These are phyloP conservation scores for Citrullus amarus DNA, from an alignment of 306 rosid genomes.

Conservation along the genomic window DNA sequence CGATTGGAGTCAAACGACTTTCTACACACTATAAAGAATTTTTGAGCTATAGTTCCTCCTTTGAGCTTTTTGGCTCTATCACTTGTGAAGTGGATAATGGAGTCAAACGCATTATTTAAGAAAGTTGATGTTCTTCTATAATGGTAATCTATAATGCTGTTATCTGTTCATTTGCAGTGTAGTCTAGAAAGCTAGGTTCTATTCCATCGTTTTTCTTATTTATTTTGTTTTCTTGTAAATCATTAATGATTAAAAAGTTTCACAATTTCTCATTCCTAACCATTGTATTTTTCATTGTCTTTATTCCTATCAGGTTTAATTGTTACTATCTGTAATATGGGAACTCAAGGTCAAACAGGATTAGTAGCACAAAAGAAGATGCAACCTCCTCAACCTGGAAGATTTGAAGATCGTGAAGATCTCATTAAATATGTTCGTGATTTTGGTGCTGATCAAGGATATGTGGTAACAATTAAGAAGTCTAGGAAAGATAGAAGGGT, in stretches of 20 bases:
- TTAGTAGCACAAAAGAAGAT: slow-evolving; percentile 19
- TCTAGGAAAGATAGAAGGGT: slow-evolving; percentile 73
- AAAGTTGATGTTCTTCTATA: neutral
- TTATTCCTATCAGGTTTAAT: slow-evolving; percentile 2
- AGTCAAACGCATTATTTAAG: neutral
- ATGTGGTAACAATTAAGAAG: slow-evolving; percentile 74
- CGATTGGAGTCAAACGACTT: neutral
- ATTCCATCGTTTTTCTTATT: neutral
- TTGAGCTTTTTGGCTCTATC: neutral
- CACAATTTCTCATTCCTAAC: neutral
- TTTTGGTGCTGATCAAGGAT: slow-evolving; percentile 67
- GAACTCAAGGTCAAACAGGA: slow-evolving; percentile 26
- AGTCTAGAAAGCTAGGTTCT: neutral
- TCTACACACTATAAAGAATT: neutral
- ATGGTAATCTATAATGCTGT: neutral
- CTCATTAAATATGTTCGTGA: slow-evolving; percentile 59
- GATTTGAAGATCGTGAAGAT: slow-evolving; percentile 59
- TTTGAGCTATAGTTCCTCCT: neutral
- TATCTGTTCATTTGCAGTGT: neutral
- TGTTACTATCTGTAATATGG: slow-evolving; percentile 22
- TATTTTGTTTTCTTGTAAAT: neutral
- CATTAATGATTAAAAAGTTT: neutral
- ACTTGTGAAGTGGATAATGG: neutral
- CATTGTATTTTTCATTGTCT: neutral
- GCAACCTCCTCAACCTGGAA: slow-evolving; percentile 48